Conservation (phyloP, 2,329 filamentous ascomycete species). For the Sclerotiophoma versabilis region DNA sequence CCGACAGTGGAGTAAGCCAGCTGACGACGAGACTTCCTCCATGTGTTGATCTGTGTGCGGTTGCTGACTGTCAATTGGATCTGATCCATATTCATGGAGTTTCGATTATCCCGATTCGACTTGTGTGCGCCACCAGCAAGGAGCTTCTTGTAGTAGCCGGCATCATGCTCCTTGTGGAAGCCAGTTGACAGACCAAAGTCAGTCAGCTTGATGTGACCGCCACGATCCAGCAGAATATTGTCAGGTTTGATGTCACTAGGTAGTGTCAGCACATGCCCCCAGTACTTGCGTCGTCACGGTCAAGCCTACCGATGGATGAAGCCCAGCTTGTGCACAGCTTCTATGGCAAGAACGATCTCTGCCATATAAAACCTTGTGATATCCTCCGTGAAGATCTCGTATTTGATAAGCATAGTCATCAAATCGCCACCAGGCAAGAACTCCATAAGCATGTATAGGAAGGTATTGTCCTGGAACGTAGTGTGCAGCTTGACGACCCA, state of each 20-base stretch:
- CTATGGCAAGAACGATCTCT: conserved; percentile 96
- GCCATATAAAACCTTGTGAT: conserved; percentile 99
- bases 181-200: conserved; percentile 98
- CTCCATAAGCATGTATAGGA: conserved; percentile 99
- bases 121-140: conserved; percentile 70
- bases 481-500: conserved; percentile 99
- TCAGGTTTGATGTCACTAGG: conserved; percentile 96
- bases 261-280: conserved; percentile 34
- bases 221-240: conserved; percentile 94
- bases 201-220: conserved; percentile 96
- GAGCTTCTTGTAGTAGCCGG: conserved; percentile 97
- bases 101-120: conserved; percentile 70
- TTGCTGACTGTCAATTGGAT: conserved; percentile 99
- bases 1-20: conserved; percentile 99
- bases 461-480: conserved; percentile 95
- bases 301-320: conserved; percentile 90
- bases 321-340: conserved; percentile 95
- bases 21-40: conserved; percentile 91
- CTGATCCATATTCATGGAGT: conserved; percentile 94
- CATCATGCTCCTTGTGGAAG: conserved; percentile 97
- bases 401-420: conserved; percentile 99
- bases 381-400: conserved; percentile 98
- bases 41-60: conserved; percentile 97
- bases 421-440: conserved; percentile 97
- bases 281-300: neutral